These are phyloP conservation scores for Microdochium paspali DNA, from an alignment of 2,329 filamentous ascomycete species.

Conservation along the genomic window DNA sequence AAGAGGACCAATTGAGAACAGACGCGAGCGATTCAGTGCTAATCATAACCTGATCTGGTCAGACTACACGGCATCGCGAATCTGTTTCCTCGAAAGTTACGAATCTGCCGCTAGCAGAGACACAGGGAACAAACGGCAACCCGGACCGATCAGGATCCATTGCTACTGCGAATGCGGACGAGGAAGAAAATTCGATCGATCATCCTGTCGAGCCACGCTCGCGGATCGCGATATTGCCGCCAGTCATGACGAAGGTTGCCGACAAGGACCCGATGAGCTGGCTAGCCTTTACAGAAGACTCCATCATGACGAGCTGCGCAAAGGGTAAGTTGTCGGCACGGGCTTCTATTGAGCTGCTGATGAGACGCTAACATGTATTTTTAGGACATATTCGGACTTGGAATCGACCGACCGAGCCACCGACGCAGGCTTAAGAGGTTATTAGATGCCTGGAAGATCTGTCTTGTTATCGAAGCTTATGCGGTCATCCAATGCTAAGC, in stretches of 20 bases:
- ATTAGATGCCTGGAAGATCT: background rate
- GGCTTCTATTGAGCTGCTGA: too few relatives aligned
- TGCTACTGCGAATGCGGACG: conserved; percentile 31
- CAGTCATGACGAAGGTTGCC: conserved; percentile 80
- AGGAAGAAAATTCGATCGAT: conserved; percentile 52
- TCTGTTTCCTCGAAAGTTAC: conserved; percentile 42
- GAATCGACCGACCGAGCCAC: conserved; percentile 28
- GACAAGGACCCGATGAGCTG: conserved; percentile 83
- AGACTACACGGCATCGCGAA: conserved; percentile 47
- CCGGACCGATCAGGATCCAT: conserved; percentile 65
- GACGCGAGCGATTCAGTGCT: background rate
- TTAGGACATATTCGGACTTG: conserved; percentile 32
- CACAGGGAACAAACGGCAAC: conserved; percentile 45
- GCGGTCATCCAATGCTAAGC: too few relatives aligned
- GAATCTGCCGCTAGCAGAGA: conserved; percentile 47
- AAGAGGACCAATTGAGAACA: background rate
- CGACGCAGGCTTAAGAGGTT: conserved; percentile 10
- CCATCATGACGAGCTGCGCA: conserved; percentile 86
- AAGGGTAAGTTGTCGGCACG: conserved; percentile 53
- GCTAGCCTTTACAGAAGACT: conserved; percentile 88
- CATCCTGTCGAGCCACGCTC: conserved; percentile 81
- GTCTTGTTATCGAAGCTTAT: too few relatives aligned
- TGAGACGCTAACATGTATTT: background rate
- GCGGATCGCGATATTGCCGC: conserved; percentile 76
- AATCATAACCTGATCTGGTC: background rate